Base-by-base conservation (phyloP, 345 rosid genomes). In the Hirschfeldia incana region DNA sequence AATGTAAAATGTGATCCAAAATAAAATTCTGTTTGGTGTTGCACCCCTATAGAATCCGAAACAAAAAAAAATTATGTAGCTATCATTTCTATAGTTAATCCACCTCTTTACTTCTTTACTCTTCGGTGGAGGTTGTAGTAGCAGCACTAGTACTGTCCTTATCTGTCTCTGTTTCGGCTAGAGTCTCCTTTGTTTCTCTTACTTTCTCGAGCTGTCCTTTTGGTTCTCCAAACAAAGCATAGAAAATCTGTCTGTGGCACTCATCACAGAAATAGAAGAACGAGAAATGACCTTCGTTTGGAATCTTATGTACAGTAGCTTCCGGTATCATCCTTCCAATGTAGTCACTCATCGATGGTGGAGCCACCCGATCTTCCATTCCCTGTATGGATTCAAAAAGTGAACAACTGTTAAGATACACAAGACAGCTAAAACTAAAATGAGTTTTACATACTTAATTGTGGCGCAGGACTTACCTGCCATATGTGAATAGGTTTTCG, bases 221-320 rank as follows among this genome's bases (percentile, higher is more conserved):
- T 37, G 97, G 87, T 26, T 80, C 83, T 81, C 94, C 97, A 5
- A 94, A 92, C 21, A 94, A 86, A 27, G 89, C 77, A 27, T 87
- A 84, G 80, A 94, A 81, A 32, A 94, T 85, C 75, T 84, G 87
- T 39, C 92, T 72, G 39, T 94, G 98, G 80, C 98, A 94, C 51
- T 89, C 91, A n/a, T 91, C 93, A 7, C 97, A 92, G 83, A 89
- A 85, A 76, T 73, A 89, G 81, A 89, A 89, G 72, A 73, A 91
- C 0, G 98, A 94, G 75, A 88, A 89, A 60, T 94, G 98, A 55
- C 98, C 97, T 86, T 94, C 97, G 13, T 83, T 80, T 53, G 89
- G 87, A 63, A 89, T 87, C 84, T 78, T 88, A 76, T 91, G 91
- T 67, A 89, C 72, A 60, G 80, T 80, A 10, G 91, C 94, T 59